Evolutionary conservation across 345 rosid species (phyloP), one percentile per base, ranked within the genome.

Genomic region (Boechera stricta): DNA sequence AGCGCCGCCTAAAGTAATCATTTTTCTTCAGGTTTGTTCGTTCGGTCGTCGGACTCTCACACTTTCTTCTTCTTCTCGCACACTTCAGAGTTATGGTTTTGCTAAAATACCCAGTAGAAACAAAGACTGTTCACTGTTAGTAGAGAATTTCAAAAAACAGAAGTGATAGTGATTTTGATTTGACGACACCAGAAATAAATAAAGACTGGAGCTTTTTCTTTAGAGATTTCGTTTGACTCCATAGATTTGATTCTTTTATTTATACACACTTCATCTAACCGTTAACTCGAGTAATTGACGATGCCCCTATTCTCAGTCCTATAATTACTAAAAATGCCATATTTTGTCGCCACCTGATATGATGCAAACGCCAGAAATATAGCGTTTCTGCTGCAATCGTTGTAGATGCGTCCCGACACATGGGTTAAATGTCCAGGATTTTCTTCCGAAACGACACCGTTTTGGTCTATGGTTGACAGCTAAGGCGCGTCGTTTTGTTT

Each of bases 121-220:
- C 55, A 36, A 31, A 58, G 44, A 58, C 45, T 36, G 42, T 1
- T 13, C 15, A 24, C 13, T 21, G 31, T 52, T 52, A 5, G 3
- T 47, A 1, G 10, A 1, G 26, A 18, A 3, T 2, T 49, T 49
- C 7, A 2, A 8, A 13, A 13, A 68, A 39, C 9, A 35, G 16
- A 39, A 57, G 16, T 49, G 5, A 5, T 24, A 58, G 36, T 41
- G 69, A 6, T 29, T 58, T 58, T 32, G 64, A 59, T 59, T 59
- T 9, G 64, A 59, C 64, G 53, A 24, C 36, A 28, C 53, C 9
- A 31, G 36, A 44, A 42, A 24, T 28, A n/a, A 15, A 44, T 18
- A 33, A 59, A 72, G 15, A 10, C 15, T 9, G 32, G 2, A 61
- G 18, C 26, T 53, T 47, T 47, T 69, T 53, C 13, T 26, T 6